These are phyloP conservation scores for Porogramme epimiltina DNA, from an alignment of 1,284 basidiomycete genomes.

Conservation along the genomic window DNA sequence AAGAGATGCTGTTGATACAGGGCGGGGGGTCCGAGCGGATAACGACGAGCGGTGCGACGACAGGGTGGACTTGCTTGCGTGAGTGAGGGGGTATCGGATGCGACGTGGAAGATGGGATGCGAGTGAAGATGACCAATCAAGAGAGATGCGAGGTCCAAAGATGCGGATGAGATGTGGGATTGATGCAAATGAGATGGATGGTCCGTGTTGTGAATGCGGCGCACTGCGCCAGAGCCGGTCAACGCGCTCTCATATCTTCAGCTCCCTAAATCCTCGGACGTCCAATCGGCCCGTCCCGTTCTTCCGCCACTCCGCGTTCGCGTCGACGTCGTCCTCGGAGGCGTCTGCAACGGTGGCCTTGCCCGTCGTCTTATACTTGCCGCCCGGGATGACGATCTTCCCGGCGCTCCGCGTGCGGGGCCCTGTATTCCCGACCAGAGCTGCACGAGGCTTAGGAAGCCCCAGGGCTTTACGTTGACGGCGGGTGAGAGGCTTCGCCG, in stretches of 20 bases:
- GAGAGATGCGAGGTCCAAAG: constrained; percentile 9
- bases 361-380: constrained; percentile 38
- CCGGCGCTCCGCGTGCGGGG: constrained; percentile 38
- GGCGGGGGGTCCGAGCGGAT: constrained; percentile 4
- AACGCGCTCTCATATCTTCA: constrained; percentile 60
- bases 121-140: constrained; percentile 1
- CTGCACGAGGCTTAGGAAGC: constrained; percentile 52
- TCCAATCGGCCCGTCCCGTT: constrained; percentile 78
- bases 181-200: constrained; percentile 8
- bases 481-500: constrained; percentile 49
- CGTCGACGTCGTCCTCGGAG: constrained; percentile 33
- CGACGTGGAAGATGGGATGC: constrained; percentile 5
- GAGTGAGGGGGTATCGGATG: constrained; percentile 10
- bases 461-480: constrained; percentile 69
- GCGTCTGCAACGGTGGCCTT: constrained; percentile 26
- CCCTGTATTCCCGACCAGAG: constrained; percentile 30
- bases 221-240: constrained; percentile 11
- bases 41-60: constrained; percentile 6
- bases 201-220: constrained; percentile 5
- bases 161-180: constrained; percentile 14
- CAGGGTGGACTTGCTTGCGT: constrained; percentile 5
- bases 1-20: constrained; percentile 21
- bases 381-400: constrained; percentile 62
- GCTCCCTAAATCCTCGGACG: constrained; percentile 77
- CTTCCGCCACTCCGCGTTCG: constrained; percentile 62